phyloP scores from a whole-genome alignment of 2,329 filamentous ascomycete species.

The Exserohilum turcica region DNA sequence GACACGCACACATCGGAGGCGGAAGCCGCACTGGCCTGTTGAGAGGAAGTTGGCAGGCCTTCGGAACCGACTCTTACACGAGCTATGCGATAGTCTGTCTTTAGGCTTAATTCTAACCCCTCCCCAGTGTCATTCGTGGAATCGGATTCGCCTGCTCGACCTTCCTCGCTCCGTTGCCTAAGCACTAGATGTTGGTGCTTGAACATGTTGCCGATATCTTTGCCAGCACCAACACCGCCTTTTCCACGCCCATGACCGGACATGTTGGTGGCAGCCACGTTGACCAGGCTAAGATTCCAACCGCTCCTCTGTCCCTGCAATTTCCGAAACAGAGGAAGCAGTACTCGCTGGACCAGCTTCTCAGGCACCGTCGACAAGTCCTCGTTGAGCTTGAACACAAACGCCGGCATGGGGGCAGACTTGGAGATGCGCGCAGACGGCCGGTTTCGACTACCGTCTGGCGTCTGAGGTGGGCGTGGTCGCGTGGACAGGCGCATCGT shows the following conservation, averaged over 20 bases:
- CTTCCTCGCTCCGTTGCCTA: slow-evolving; percentile 62
- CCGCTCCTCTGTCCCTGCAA: slow-evolving; percentile 70
- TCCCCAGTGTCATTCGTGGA: background rate
- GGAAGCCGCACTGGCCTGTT: slow-evolving; percentile 21
- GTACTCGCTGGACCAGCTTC: slow-evolving; percentile 69
- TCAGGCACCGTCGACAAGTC: slow-evolving; percentile 66
- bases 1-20: slow-evolving; percentile 33
- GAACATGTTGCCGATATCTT: slow-evolving; percentile 86
- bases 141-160: background rate
- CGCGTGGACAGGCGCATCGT: slow-evolving; percentile 82
- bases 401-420: slow-evolving; percentile 73
- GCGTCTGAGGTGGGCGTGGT: slow-evolving; percentile 59
- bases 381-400: slow-evolving; percentile 69
- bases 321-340: slow-evolving; percentile 74
- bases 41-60: slow-evolving; percentile 36
- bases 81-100: background rate
- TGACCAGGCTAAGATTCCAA: slow-evolving; percentile 84
- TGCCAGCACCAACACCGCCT: slow-evolving; percentile 57
- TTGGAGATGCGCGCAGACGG: slow-evolving; percentile 74
- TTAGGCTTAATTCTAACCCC: background rate
- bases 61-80: slow-evolving; percentile 34
- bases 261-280: slow-evolving; percentile 89
- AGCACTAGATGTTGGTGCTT: slow-evolving; percentile 71
- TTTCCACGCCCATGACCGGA: slow-evolving; percentile 54
- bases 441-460: slow-evolving; percentile 61